Percentiles rank a stretch among this genome's conserved stretches.
These are phyloP conservation scores for Leishmania tarentolae DNA, from an alignment of 208 protist species.

Conservation along the genomic window DNA sequence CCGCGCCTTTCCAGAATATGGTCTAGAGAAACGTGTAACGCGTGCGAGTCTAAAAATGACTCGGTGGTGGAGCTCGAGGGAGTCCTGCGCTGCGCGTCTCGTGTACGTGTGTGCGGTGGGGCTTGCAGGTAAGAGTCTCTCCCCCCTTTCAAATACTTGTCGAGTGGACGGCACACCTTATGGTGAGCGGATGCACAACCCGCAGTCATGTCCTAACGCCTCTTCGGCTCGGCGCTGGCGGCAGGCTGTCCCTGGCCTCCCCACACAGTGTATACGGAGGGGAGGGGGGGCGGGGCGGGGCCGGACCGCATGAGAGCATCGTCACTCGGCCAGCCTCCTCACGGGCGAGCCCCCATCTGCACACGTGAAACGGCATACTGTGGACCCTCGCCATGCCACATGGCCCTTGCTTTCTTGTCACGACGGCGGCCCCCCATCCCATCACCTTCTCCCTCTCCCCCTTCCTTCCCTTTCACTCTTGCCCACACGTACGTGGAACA, in stretches of 20 bases:
- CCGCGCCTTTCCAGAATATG: not conserved
- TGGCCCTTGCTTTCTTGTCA: not conserved
- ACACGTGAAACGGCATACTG: not conserved
- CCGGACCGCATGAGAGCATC: too few species aligned
- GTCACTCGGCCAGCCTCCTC: not conserved
- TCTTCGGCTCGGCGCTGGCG: not conserved
- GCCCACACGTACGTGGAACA: not conserved
- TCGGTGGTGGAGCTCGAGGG: not conserved
- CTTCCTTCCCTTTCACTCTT: not conserved
- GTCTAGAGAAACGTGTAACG: too few species aligned
- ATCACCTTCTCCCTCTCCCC: not conserved
- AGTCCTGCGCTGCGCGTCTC: not conserved
- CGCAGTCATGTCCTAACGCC: not conserved
- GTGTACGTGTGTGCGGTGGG: too few species aligned
- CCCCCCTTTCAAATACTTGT: not conserved
- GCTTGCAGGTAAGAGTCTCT: too few species aligned
- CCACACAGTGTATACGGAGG: not conserved
- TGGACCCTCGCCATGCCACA: not conserved
- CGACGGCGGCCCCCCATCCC: too few species aligned
- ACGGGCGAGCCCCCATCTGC: too few species aligned
- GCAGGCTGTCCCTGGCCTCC: not conserved
- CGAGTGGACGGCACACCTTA: not conserved
- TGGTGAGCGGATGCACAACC: not conserved
- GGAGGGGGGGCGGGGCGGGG: not conserved
- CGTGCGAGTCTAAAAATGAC: too few species aligned